phyloP scores from a whole-genome alignment of 2,329 filamentous ascomycete species.

The Ophiocordyceps camponoti-leonardi region DNA sequence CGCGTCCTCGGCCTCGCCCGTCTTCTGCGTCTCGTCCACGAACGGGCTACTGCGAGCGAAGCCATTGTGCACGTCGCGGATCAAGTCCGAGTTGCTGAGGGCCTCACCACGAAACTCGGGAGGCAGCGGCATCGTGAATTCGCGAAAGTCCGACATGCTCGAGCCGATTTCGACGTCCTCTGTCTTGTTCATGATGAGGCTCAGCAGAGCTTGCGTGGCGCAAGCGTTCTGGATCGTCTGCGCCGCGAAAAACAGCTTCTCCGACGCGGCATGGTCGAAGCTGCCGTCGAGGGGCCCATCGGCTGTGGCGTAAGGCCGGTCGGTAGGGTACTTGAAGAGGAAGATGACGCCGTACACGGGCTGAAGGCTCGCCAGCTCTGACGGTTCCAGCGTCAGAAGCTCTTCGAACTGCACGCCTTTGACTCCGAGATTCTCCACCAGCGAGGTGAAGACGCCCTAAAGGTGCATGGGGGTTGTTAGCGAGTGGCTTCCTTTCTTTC shows the following conservation, averaged over 20 bases:
- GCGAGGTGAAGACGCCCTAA: conserved; percentile 88
- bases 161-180: conserved; percentile 53
- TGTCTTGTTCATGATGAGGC: conserved; percentile 75
- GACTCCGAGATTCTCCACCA: conserved; percentile 81
- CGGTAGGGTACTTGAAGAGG: conserved; percentile 88
- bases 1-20: conserved; percentile 63
- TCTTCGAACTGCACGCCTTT: conserved; percentile 95
- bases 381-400: conserved; percentile 72
- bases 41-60: conserved; percentile 84
- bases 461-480: background rate
- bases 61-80: conserved; percentile 71
- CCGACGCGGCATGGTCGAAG: conserved; percentile 60
- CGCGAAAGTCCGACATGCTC: conserved; percentile 60
- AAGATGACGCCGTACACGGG: conserved; percentile 94
- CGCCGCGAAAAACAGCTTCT: conserved; percentile 78
- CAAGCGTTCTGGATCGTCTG: conserved; percentile 99
- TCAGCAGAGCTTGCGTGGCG: conserved; percentile 87
- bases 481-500: background rate
- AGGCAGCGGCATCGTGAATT: conserved; percentile 74
- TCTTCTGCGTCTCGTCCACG: conserved; percentile 63
- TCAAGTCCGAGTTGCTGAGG: conserved; percentile 45
- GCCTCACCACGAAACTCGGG: conserved; percentile 49
- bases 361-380: conserved; percentile 51
- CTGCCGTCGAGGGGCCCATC: conserved; percentile 61
- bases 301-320: conserved; percentile 39